Base-by-base conservation (phyloP, 2,329 filamentous ascomycete species). In the Curvularia sp. region DNA sequence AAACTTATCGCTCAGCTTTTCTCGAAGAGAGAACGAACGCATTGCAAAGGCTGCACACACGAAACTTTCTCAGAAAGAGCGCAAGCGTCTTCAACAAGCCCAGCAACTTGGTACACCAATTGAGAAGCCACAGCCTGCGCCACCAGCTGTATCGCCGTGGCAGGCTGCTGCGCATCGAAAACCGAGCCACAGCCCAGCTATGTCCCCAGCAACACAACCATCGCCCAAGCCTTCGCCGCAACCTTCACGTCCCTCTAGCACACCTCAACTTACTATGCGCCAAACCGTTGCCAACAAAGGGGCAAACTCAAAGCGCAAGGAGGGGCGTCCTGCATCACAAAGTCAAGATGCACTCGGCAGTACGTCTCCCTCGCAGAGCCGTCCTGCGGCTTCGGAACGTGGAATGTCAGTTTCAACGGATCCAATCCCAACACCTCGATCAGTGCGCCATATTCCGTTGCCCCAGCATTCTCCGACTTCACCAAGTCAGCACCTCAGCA, bases 41-140 rank as follows among this genome's bases (percentile, higher is more conserved):
- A 76, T 74, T 38, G 69, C 65, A 53, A 76, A 69, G 68, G 70
- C 68, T 71, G 59, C 79, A 25, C 74, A 80, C 36, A 77, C 80
- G 0, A 97, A 91, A 73, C 78, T 96, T 65, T 97, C 93, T 0
- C 95, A 98, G 68, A 96, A 95, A 72, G 93, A 97, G 75, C 88
- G 93, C 21, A 98, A 97, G 79, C 91, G 66, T 43, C 60, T 70
- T 12, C 70, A 74, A 69, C 64, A 80, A 75, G 70, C 70, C 18
- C 74, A 77, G 53, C 76, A 79, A 55, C 63, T 69, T 12, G 72
- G 70, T 15, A 64, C 67, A 5, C 61, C 72, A 5, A 59, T 68
- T 2, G 69, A 71, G 12, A 73, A 71, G 30, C 61, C 69, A n/a
- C 70, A 74, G 43, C 65, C 72, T 7, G 60, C 67, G 5, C 71